A percentile compares a stretch with the other conserved stretches of the same genome.
These are phyloP conservation scores for Cymbopogon flexuosus DNA, from an alignment of 202 grass and related monocot species.

Conservation along the genomic window DNA sequence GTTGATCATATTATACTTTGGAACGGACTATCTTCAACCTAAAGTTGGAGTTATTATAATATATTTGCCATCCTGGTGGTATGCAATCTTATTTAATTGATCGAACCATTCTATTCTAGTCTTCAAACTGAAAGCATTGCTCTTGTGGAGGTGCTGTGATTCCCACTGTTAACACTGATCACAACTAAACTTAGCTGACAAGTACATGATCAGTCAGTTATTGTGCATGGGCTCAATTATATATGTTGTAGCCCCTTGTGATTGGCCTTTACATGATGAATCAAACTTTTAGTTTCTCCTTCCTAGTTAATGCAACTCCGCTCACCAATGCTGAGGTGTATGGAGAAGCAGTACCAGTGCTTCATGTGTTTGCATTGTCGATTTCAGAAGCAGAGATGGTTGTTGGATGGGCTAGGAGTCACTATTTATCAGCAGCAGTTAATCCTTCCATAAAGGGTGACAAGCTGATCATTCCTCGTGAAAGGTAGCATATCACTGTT, in stretches of 20 bases:
- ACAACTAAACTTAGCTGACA: constrained; percentile 10
- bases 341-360: not conserved
- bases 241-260: constrained; percentile 1
- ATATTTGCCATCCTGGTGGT: not conserved
- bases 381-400: constrained; percentile 81
- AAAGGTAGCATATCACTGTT: constrained; percentile 53
- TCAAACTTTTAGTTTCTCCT: not conserved
- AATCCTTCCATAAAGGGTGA: constrained; percentile 58
- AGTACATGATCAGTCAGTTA: too few species aligned
- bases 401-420: constrained; percentile 83
- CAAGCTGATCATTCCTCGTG: constrained; percentile 63
- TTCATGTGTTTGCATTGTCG: constrained; percentile 9
- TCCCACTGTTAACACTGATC: constrained; percentile 15
- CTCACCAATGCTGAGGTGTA: constrained; percentile 1
- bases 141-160: not conserved
- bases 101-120: not conserved
- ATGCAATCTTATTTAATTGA: constrained; percentile 2
- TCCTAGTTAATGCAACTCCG: constrained; percentile 5
- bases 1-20: constrained; percentile 2
- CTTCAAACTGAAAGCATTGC: not conserved
- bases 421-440: constrained; percentile 64
- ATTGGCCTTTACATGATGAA: constrained; percentile 13
- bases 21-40: not conserved
- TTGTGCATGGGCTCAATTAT: too few species aligned
- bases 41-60: not conserved